Percentiles rank a stretch among this genome's conserved stretches.
These are phyloP conservation scores for Xylariomycetidae sp. DNA, from an alignment of 2,329 filamentous ascomycete species.

Conservation along the genomic window DNA sequence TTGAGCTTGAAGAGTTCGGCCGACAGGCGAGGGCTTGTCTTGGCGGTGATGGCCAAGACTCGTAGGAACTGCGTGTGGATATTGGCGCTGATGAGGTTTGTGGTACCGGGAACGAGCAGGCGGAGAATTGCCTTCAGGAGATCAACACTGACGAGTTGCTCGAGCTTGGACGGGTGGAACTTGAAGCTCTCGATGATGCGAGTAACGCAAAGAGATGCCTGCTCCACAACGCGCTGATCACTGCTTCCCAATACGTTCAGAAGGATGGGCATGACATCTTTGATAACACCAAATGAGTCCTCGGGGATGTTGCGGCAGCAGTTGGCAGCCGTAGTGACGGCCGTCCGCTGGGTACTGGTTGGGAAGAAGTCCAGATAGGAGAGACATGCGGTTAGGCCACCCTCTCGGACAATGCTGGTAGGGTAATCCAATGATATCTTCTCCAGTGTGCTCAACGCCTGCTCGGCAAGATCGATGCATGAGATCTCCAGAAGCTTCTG, in stretches of 20 bases:
- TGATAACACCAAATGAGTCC: slow-evolving; percentile 85
- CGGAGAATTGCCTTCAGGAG: slow-evolving; percentile 79
- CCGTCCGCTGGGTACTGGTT: slow-evolving; percentile 92
- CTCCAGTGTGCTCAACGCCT: slow-evolving; percentile 90
- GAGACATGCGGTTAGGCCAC: slow-evolving; percentile 89
- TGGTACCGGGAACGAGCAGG: slow-evolving; percentile 85
- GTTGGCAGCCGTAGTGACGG: slow-evolving; percentile 94
- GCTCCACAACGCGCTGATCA: slow-evolving; percentile 94
- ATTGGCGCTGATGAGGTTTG: slow-evolving; percentile 86
- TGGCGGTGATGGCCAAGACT: slow-evolving; percentile 83
- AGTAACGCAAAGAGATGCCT: slow-evolving; percentile 91
- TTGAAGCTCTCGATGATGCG: slow-evolving; percentile 97
- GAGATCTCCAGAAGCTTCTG: slow-evolving; percentile 93
- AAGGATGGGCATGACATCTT: slow-evolving; percentile 93
- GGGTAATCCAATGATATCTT: slow-evolving; percentile 98
- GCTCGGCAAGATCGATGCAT: slow-evolving; percentile 95
- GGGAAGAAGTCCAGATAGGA: slow-evolving; percentile 97
- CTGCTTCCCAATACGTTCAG: slow-evolving; percentile 85
- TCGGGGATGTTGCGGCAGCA: slow-evolving; percentile 95
- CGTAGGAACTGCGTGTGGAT: slow-evolving; percentile 96
- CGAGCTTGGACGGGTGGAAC: slow-evolving; percentile 77
- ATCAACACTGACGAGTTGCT: slow-evolving; percentile 85
- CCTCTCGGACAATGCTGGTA: slow-evolving; percentile 89
- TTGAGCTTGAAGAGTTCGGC: slow-evolving; percentile 93
- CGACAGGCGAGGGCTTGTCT: slow-evolving; percentile 79